These are phyloP conservation scores for Cercospora brassicicola DNA, from an alignment of 2,329 filamentous ascomycete genomes.

Conservation along the genomic window DNA sequence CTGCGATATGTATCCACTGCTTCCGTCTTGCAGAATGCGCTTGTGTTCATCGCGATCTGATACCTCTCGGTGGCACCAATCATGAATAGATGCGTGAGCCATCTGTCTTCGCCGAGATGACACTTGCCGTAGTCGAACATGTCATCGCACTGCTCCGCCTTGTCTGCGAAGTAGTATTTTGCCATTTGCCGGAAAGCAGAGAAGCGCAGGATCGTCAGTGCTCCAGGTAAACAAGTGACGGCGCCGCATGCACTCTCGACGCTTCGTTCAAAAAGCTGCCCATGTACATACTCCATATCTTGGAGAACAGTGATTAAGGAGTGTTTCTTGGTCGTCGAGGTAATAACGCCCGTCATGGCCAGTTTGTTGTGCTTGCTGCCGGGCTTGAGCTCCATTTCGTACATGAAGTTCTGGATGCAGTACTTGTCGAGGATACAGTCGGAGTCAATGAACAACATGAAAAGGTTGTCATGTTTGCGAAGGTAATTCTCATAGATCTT, in stretches of 20 bases:
- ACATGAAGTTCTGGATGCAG: slow-evolving; percentile 96
- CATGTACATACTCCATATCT: slow-evolving; percentile 98
- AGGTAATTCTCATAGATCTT: slow-evolving; percentile 86
- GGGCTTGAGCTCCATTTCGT: slow-evolving; percentile 96
- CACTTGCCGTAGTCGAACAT: slow-evolving; percentile 96
- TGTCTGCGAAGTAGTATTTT: slow-evolving; percentile 97
- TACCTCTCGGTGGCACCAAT: slow-evolving; percentile 89
- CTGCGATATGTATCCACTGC: slow-evolving; percentile 85
- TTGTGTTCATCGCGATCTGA: slow-evolving; percentile 97
- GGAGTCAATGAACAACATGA: slow-evolving; percentile 95
- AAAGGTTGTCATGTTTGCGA: slow-evolving; percentile 83
- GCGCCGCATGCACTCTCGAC: slow-evolving; percentile 93
- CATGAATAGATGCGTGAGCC: slow-evolving; percentile 98
- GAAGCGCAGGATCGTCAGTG: slow-evolving; percentile 92
- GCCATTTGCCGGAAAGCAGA: slow-evolving; percentile 96
- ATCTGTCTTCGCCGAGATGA: slow-evolving; percentile 91
- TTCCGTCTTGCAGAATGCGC: slow-evolving; percentile 97
- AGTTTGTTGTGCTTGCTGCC: slow-evolving; percentile 90
- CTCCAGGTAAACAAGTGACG: slow-evolving; percentile 91
- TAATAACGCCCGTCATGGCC: slow-evolving; percentile 97
- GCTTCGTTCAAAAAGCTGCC: slow-evolving; percentile 91
- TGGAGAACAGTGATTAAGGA: slow-evolving; percentile 88
- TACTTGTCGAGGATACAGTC: slow-evolving; percentile 90
- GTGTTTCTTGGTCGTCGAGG: slow-evolving; percentile 84
- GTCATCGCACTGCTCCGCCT: slow-evolving; percentile 91